These are phyloP conservation scores for Trichoderma guizhouense DNA, from an alignment of 2,329 filamentous ascomycete species.

Conservation along the genomic window DNA sequence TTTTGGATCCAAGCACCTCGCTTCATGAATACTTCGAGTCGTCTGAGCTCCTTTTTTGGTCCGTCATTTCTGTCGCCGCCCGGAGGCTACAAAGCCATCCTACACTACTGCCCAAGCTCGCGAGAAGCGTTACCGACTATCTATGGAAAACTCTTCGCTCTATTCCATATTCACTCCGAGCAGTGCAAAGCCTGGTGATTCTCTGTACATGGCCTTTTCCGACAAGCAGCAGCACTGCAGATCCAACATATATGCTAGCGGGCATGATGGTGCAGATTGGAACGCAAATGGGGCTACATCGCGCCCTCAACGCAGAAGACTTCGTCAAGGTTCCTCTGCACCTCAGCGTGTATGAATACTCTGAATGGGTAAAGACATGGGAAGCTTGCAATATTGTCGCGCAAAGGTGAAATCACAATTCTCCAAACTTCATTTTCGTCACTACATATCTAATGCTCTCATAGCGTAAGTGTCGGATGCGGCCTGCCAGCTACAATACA, in stretches of 20 bases:
- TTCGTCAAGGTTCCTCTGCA: slow-evolving; percentile 11
- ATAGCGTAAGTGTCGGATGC: slow-evolving; percentile 7
- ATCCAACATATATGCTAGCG: slow-evolving; percentile 8
- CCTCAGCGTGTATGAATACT: slow-evolving; percentile 9
- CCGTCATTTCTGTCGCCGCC: slow-evolving; percentile 5
- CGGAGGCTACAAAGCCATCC: slow-evolving; percentile 2
- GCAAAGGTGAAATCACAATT: neutral
- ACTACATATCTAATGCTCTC: neutral
- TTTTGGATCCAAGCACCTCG: neutral
- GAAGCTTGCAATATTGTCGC: slow-evolving; percentile 12
- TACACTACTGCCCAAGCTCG: neutral
- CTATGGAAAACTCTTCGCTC: slow-evolving; percentile 3
- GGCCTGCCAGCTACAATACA: slow-evolving; percentile 9
- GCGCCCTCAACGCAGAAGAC: slow-evolving; percentile 3
- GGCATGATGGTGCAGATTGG: slow-evolving; percentile 15
- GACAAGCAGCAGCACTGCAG: slow-evolving; percentile 9
- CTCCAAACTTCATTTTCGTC: neutral
- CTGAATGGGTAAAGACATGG: slow-evolving; percentile 9
- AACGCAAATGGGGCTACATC: slow-evolving; percentile 5
- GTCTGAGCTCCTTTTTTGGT: slow-evolving; percentile 6
- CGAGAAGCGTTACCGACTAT: neutral
- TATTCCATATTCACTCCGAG: slow-evolving; percentile 7
- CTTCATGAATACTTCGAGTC: slow-evolving; percentile 1
- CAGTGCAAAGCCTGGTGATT: neutral
- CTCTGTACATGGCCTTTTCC: slow-evolving; percentile 10